phyloP scores from a whole-genome alignment of 352 stramenopile genomes.

The Pythium graminicola region DNA sequence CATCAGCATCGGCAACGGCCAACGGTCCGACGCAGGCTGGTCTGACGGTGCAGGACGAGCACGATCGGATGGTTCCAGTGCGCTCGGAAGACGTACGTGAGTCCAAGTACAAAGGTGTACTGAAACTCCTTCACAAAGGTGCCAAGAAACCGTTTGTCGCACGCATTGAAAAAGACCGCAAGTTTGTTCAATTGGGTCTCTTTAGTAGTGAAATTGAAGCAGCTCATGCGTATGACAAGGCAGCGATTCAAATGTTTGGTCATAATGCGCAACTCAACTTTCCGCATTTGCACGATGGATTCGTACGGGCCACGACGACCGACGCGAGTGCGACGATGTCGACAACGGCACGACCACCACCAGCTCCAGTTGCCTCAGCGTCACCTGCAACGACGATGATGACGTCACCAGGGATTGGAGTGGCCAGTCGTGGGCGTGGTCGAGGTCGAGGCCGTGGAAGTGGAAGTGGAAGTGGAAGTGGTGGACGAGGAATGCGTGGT shows the following conservation, averaged over 20 bases:
- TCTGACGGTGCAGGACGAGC: constrained; percentile 22
- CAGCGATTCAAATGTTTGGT: constrained; percentile 58
- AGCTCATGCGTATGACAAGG: constrained; percentile 77
- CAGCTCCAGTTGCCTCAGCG: not conserved
- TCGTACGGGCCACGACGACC: constrained; percentile 25
- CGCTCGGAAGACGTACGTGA: constrained; percentile 46
- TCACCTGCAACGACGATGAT: not conserved
- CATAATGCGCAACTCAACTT: constrained; percentile 71
- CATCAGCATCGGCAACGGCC: not conserved
- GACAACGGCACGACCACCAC: not conserved
- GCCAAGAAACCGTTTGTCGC: constrained; percentile 79
- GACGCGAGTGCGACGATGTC: not conserved
- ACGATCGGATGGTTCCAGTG: constrained; percentile 22
- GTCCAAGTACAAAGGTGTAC: constrained; percentile 74
- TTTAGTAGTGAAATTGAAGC: constrained; percentile 76
- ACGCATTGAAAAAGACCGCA: constrained; percentile 57
- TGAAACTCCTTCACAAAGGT: constrained; percentile 71
- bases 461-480: constrained; percentile 28
- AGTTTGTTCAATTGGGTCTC: constrained; percentile 61
- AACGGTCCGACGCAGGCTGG: constrained; percentile 12
- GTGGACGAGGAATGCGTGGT: constrained; percentile 16
- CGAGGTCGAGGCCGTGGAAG: constrained; percentile 29
- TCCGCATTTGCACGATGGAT: constrained; percentile 66
- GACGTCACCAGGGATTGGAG: constrained; percentile 8
- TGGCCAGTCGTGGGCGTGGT: constrained; percentile 29